A percentile compares a stretch with the other conserved stretches of the same genome.
These are phyloP conservation scores for Galeopsis tetrahit DNA, from an alignment of 257 asterid species.

Conservation along the genomic window DNA sequence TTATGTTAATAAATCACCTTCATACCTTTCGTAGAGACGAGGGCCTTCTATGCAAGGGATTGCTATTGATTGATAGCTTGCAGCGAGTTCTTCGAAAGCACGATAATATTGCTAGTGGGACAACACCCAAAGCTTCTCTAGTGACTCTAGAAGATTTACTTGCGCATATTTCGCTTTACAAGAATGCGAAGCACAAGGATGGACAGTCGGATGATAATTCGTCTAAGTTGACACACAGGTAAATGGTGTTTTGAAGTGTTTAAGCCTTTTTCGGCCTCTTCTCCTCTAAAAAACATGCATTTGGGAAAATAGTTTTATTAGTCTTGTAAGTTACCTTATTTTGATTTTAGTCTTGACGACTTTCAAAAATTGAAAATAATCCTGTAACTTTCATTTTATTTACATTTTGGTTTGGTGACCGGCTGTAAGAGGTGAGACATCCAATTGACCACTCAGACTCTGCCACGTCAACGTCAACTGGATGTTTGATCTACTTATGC, in stretches of 20 bases:
- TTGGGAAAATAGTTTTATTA: not conserved
- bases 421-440: no score
- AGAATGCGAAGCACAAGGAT: constrained; percentile 78
- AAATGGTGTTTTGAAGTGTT: not conserved
- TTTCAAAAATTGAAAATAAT: no score
- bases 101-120: constrained; percentile 71
- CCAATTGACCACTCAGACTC: no score
- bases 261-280: not conserved
- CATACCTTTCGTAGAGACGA: constrained; percentile 59
- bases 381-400: no score
- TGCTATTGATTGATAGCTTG: constrained; percentile 73
- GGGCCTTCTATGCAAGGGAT: constrained; percentile 73
- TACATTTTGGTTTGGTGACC: no score
- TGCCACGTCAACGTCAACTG: no score
- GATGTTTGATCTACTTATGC: not conserved
- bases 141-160: constrained; percentile 46
- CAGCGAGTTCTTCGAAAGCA: constrained; percentile 77
- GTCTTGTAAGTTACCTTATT: no score
- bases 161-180: constrained; percentile 51
- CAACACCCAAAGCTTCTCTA: constrained; percentile 37
- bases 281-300: not conserved
- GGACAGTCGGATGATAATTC: constrained; percentile 88
- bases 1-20: not conserved
- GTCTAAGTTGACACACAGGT: constrained; percentile 77
- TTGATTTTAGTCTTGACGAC: no score